Base-by-base conservation (phyloP, 2,329 filamentous ascomycete genomes). In the Paecilomyces variotii region DNA sequence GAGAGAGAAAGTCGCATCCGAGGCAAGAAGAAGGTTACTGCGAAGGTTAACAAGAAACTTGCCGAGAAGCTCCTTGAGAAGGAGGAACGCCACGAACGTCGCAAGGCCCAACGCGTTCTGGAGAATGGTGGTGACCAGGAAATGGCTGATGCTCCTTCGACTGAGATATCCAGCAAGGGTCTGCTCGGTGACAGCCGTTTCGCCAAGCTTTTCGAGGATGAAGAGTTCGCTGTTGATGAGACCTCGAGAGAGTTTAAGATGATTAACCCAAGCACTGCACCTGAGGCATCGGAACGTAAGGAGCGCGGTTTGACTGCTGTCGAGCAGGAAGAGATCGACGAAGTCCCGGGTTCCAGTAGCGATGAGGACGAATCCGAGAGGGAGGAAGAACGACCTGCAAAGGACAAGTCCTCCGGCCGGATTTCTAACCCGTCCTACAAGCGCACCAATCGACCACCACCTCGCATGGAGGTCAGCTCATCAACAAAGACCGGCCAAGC, bases 1-100 rank as follows among this genome's bases (percentile, higher is more conserved):
- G 92, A 97, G 76, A 86, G 94, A n/a, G 90, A 94, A 69, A 95
- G 87, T 72, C 85, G 94, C 65, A 97, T 99, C 69, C 85, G 94
- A 66, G 92, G 93, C 63, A 91, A 87, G 76, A 97, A 96, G 80
- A 97, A 96, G 81, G 88, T 95, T 6, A 74, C 80, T 12, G 84
- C 85, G 79, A 97, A 97, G 81, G 91, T 99, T 78, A 99, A 99
- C 71, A 78, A 82, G 60, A 82, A 77, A 63, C 74, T 87, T 53
- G 85, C 84, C n/a, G 84, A 87, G 72, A 82, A 78, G 67, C 77
- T 87, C 61, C 71, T 84, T 51, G 82, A 84, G 59, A 77, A 79
- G 55, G 82, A 86, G 66, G 84, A 87, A 67, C 84, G 84, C 67
- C 73, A 74, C 55, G 77, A 79, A 61, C 73, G 76, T 56, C 69